These are phyloP conservation scores for Lepidium campestre DNA, from an alignment of 441 rosid species.

Conservation along the genomic window DNA sequence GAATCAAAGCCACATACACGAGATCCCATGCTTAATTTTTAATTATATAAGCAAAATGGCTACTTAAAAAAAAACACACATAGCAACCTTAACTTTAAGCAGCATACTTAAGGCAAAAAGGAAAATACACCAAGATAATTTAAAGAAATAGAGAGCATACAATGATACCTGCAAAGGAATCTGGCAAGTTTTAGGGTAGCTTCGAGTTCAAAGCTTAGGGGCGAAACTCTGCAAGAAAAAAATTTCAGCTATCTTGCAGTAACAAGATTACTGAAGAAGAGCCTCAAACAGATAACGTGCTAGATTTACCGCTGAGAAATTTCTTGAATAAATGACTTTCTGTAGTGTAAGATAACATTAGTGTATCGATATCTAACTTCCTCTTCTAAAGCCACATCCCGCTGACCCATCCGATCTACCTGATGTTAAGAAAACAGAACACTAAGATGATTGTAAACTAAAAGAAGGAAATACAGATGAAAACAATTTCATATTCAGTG, in stretches of 20 bases:
- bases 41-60: neutral
- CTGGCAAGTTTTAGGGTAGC: conserved; percentile 90
- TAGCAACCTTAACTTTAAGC: neutral
- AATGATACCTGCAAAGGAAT: conserved; percentile 84
- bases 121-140: neutral
- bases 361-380: conserved; percentile 77
- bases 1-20: neutral
- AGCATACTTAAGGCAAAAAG: neutral
- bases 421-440: conserved; percentile 32
- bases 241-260: conserved; percentile 14
- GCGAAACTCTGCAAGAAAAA: conserved; percentile 72
- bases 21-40: neutral
- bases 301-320: conserved; percentile 72
- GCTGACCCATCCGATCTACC: conserved; percentile 79
- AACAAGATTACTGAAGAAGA: conserved; percentile 1
- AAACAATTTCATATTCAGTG: neutral
- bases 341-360: conserved; percentile 75
- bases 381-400: conserved; percentile 69
- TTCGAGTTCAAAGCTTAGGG: conserved; percentile 95
- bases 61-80: neutral
- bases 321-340: conserved; percentile 90
- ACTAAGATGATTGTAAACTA: neutral
- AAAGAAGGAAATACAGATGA: neutral
- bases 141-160: conserved; percentile 2
- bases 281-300: neutral